Base-by-base conservation (phyloP, 345 rosid species). In the Trapa incisa region DNA sequence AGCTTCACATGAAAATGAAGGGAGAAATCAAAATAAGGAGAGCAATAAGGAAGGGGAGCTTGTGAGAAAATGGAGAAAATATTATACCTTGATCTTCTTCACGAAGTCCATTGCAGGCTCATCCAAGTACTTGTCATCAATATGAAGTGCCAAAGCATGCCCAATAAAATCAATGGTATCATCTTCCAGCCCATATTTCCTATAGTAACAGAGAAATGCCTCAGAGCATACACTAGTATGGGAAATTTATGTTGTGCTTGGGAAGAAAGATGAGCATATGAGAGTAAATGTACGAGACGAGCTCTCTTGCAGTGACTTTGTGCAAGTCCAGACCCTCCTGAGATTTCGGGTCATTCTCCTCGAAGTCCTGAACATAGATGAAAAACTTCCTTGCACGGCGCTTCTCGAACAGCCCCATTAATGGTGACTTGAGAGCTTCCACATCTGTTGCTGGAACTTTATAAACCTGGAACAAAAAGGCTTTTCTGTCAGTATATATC, bases 401-500 rank as follows among this genome's bases (percentile, higher is more conserved):
- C 83, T 94, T 94, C 87, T 94, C 97, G 16, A 91, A 91, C 36
- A 91, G 65, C 57, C 96, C 97, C 95, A 91, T 94, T 74, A 91
- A 65, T 62, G 96, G 85, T 1, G 96, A 94, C 77, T 89, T 91
- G 45, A 94, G 76, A 66, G 99, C 96, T 81, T 94, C 96, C 37
- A 89, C 91, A 75, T 87, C 96, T 37, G 85, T 89, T 17, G 95
- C 91, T 32, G 93, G 97, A 65, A 94, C 96, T 83, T 89, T 94
- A 61, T 91, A 78, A 37, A 94, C 82, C 95, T 94, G 75, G 22
- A 70, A 67, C 33, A 63, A 66, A 37, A 53, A 45, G 36, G 3
- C 60, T 15, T 64, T 38, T 61, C 56, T 54, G 48, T 42, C 50
- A 66, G 9, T 54, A 37, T 37, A 7, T 33, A 11, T 32, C 60